Evolutionary conservation across 2,329 filamentous ascomycete genomes (phyloP).

Genomic region (Botrytis pseudocinerea): DNA sequence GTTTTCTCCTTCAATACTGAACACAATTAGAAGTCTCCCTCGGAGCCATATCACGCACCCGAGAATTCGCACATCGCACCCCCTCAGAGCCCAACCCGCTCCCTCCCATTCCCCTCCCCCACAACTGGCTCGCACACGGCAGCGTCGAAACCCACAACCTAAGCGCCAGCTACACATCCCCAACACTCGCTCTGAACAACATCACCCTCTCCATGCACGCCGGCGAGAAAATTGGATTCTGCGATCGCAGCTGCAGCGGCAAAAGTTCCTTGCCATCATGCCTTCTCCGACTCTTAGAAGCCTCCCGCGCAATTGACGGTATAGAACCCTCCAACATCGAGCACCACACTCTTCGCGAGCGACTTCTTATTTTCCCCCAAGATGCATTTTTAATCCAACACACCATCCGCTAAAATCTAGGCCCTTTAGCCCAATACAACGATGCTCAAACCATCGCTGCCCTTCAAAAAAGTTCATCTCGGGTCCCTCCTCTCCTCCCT

Average conservation of each 20-base stretch:
- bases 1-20: constrained; percentile 25
- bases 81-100: constrained; percentile 16
- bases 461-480: background rate
- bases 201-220: constrained; percentile 38
- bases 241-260: constrained; percentile 38
- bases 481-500: background rate
- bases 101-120: background rate
- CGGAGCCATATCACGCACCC: constrained; percentile 28
- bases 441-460: background rate
- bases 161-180: background rate
- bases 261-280: constrained; percentile 48
- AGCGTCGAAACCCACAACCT: constrained; percentile 18
- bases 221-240: constrained; percentile 38
- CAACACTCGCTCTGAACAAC: constrained; percentile 36
- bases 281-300: constrained; percentile 51
- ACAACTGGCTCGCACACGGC: constrained; percentile 30
- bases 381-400: background rate
- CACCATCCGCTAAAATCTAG: background rate
- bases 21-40: constrained; percentile 31
- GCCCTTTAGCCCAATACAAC: background rate
- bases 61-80: constrained; percentile 16
- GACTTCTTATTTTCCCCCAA: background rate
- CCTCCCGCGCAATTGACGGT: constrained; percentile 36
- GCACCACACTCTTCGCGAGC: background rate
- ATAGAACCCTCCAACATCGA: background rate